Conservation (phyloP, 768 basidiomycete species). For the Multifurca ochricompacta region DNA sequence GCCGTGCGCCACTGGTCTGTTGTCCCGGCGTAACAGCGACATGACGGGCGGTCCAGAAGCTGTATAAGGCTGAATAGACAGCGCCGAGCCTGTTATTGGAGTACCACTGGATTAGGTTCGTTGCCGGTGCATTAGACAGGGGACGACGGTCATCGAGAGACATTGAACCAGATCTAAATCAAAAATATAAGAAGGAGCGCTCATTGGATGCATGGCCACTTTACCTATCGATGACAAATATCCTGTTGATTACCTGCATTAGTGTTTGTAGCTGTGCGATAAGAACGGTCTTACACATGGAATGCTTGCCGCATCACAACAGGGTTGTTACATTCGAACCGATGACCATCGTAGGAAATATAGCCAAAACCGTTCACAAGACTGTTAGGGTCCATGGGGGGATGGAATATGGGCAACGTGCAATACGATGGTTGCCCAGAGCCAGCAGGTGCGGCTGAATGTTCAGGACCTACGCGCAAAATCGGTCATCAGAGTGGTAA, state of each 20-base stretch:
- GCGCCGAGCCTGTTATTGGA: slow-evolving; percentile 49
- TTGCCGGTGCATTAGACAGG: slow-evolving; percentile 35
- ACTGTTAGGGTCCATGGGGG: slow-evolving; percentile 27
- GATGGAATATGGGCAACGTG: slow-evolving; percentile 46
- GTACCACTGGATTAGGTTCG: slow-evolving; percentile 29
- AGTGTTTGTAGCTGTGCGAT: background rate
- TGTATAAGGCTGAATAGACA: slow-evolving; percentile 45
- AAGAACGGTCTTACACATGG: slow-evolving; percentile 42
- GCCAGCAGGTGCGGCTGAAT: slow-evolving; percentile 27
- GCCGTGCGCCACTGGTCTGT: slow-evolving; percentile 27
- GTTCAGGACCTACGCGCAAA: slow-evolving; percentile 39
- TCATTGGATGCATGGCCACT: slow-evolving; percentile 21
- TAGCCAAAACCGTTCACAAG: slow-evolving; percentile 34
- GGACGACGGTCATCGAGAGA: slow-evolving; percentile 33
- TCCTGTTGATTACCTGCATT: slow-evolving; percentile 20
- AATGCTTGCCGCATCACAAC: slow-evolving; percentile 45
- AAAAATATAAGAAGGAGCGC: slow-evolving; percentile 6
- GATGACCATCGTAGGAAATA: slow-evolving; percentile 49
- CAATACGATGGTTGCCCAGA: slow-evolving; percentile 47
- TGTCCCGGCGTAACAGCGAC: slow-evolving; percentile 27
- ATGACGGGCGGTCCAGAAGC: slow-evolving; percentile 49
- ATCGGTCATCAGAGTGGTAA: background rate
- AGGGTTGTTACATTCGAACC: slow-evolving; percentile 48
- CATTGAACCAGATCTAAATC: slow-evolving; percentile 49
- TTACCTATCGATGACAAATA: slow-evolving; percentile 49